Base-by-base conservation (phyloP, 2,329 filamentous ascomycete species). In the Phialemonium atrogriseum region DNA sequence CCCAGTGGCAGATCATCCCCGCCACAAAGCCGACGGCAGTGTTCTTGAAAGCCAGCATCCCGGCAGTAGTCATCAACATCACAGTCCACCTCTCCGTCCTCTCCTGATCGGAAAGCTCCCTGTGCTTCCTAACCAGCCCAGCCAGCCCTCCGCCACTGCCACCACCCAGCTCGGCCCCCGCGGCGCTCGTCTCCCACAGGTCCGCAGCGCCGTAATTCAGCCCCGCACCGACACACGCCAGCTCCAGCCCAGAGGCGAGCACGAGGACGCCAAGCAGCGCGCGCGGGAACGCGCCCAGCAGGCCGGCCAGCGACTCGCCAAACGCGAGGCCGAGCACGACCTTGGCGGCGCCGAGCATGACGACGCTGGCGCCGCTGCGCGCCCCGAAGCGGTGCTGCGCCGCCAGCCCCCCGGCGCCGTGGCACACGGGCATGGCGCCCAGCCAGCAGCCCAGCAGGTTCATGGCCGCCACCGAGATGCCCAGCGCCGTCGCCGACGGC, bases 381-480 rank as follows among this genome's bases (percentile, higher is more conserved):
- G 89, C 88, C 1, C 89, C 89, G 45, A 96, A 96, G 5, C 86
- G 77, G 54, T 86, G 85, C 53, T 96, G 89, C 0, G 83, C 91
- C 5, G 91, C 91, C 0, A 96, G 65, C 0, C 89, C 89, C 3
- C 89, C 89, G 1, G 86, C 86, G 5, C 89, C 89, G 52, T 96
- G 91, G 50, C 91, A 96, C 4, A 91, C 78, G 4, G 89, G 91
- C 91, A 95, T 96, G 5, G 82, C 83, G 28, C 88, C 88, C 47
- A 94, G 93, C 84, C 85, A 94, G 47, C 84, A 88, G 11, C 83
- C 82, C 1, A 82, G 54, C 4, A 95, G 62, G 51, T 96, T 96
- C 75, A 94, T 93, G 2, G 66, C 48, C 1, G 80, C 79, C 4
- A 96, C 84, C 33, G 85, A 94, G 37, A 88, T 54, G 2, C 88